Conservation (phyloP, 169 alveolate species). For the Sarcocystis neurona region DNA sequence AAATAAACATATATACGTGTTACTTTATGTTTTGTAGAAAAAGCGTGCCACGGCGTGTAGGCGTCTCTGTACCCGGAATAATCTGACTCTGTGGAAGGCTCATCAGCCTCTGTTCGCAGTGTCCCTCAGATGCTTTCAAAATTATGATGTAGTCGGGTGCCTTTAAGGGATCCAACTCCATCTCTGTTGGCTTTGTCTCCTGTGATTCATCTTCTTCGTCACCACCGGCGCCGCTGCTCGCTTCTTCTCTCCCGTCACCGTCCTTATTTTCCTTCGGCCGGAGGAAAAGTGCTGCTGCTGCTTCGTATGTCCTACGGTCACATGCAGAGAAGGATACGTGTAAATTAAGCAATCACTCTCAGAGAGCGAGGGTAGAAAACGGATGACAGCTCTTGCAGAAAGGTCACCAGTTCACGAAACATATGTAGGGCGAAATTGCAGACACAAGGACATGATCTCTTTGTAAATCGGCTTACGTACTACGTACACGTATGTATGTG, state of each 20-base stretch:
- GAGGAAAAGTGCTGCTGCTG: neutral
- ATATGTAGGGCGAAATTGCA: no score
- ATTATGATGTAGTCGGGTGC: slow-evolving; percentile 36
- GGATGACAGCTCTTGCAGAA: no score
- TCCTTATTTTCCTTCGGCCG: neutral
- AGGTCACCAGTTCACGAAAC: no score
- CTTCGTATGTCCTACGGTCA: neutral
- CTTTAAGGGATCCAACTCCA: slow-evolving; percentile 14
- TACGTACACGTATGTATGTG: no score
- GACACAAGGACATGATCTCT: no score
- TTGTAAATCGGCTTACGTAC: no score
- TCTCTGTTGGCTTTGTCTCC: neutral
- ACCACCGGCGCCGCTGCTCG: neutral
- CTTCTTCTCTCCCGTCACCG: neutral
- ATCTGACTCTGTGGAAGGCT: slow-evolving; percentile 4
- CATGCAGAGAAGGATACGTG: neutral
- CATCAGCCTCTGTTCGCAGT: slow-evolving; percentile 20
- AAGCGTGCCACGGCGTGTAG: neutral
- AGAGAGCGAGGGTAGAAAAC: no score
- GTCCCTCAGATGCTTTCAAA: neutral
- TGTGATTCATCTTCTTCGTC: neutral
- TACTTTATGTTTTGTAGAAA: no score
- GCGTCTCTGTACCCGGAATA: slow-evolving; percentile 40
- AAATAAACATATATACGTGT: no score
- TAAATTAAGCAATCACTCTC: no score